These are phyloP conservation scores for Aspergillus hiratsukae DNA, from an alignment of 2,329 filamentous ascomycete species.

Conservation along the genomic window DNA sequence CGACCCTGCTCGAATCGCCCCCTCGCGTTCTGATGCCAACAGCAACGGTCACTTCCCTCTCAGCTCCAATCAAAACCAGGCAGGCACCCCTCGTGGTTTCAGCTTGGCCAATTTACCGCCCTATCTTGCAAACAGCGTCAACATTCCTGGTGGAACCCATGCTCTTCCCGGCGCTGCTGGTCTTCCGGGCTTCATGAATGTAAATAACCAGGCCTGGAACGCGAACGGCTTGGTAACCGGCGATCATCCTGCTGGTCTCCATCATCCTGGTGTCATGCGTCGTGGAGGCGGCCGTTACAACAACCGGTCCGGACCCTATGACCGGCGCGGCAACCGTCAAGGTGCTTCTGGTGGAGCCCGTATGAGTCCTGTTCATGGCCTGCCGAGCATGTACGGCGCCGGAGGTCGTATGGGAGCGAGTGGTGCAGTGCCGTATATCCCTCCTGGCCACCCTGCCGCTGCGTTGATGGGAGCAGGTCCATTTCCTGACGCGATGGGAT, in stretches of 20 bases:
- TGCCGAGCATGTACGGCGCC: constrained; percentile 33
- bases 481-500: constrained; percentile 45
- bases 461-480: constrained; percentile 41
- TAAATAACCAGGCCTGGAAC: constrained; percentile 25
- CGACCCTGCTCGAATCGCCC: constrained; percentile 90
- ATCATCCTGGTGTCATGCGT: constrained; percentile 63
- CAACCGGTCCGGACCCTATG: constrained; percentile 68
- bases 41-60: constrained; percentile 94
- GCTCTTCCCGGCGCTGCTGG: constrained; percentile 23
- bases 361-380: constrained; percentile 38
- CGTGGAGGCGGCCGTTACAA: constrained; percentile 61
- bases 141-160: constrained; percentile 35
- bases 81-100: constrained; percentile 87
- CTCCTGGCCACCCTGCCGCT: constrained; percentile 38
- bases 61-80: constrained; percentile 66
- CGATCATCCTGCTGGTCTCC: constrained; percentile 37
- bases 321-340: constrained; percentile 58
- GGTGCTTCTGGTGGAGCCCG: constrained; percentile 50
- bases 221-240: constrained; percentile 32
- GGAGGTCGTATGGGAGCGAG: constrained; percentile 30
- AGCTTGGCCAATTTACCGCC: constrained; percentile 70
- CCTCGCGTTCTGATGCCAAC: constrained; percentile 87
- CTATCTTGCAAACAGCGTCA: constrained; percentile 48
- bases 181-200: constrained; percentile 32
- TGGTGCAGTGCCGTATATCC: constrained; percentile 31